A percentile compares a stretch with the other conserved stretches of the same genome.
Evolutionary conservation across 129 eudicot genomes (phyloP).

Genomic region (Tanacetum coccineum): DNA sequence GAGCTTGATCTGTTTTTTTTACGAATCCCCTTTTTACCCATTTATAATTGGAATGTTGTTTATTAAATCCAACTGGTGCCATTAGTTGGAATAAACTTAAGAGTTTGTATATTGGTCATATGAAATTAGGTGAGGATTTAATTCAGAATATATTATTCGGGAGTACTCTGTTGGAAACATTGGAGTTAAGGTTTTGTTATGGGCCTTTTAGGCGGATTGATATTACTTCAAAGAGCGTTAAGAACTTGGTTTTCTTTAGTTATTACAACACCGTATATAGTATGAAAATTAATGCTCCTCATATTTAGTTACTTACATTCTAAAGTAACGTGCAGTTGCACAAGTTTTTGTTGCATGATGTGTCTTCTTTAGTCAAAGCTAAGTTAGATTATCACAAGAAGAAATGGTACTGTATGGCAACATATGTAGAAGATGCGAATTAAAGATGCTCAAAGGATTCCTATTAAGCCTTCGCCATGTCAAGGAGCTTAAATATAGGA

Average conservation of each 20-base stretch:
- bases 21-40: conserved; percentile 17
- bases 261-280: too few species aligned
- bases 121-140: conserved; percentile 6
- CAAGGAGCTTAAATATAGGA: too few species aligned
- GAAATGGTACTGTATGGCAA: background rate
- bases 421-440: conserved; percentile 12
- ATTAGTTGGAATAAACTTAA: conserved; percentile 21
- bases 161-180: conserved; percentile 20
- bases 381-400: background rate
- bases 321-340: background rate
- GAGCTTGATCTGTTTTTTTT: conserved; percentile 1
- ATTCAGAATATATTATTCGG: conserved; percentile 25
- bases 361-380: conserved; percentile 22
- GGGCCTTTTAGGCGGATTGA: conserved; percentile 14
- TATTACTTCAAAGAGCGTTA: conserved; percentile 20
- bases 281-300: conserved; percentile 23
- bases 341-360: conserved; percentile 21
- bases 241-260: conserved; percentile 25
- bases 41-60: conserved; percentile 5
- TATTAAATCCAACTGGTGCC: conserved; percentile 1
- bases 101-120: background rate
- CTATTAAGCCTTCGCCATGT: background rate
- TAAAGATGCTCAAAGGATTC: conserved; percentile 24
- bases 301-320: conserved; percentile 16
- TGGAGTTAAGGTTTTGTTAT: conserved; percentile 4